Percentiles rank a stretch among this genome's conserved stretches.
Evolutionary conservation across 208 protist genomes (phyloP).

Genomic region (Leptomonas seymouri): DNA sequence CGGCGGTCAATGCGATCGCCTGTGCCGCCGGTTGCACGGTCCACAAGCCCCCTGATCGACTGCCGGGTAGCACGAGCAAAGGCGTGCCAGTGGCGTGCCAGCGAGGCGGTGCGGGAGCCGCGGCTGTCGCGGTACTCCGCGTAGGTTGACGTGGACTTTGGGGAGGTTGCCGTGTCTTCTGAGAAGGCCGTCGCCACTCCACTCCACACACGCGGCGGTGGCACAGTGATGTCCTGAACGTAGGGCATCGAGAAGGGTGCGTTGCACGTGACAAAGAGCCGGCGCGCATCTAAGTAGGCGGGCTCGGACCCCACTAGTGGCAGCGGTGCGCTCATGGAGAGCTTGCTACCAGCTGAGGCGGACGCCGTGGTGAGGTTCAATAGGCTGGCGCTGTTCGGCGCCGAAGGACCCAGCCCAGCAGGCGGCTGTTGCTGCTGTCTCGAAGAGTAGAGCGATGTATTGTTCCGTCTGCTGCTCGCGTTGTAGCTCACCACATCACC

Average conservation of each 20-base stretch:
- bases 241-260: constrained; percentile 81
- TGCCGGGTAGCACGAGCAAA: constrained; percentile 39
- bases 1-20: constrained; percentile 24
- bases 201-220: constrained; percentile 31
- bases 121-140: constrained; percentile 50
- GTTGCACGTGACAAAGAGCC: constrained; percentile 64
- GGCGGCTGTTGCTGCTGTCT: constrained; percentile 13
- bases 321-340: constrained; percentile 8
- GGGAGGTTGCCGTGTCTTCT: constrained; percentile 27
- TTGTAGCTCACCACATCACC: background rate
- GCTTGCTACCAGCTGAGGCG: constrained; percentile 6
- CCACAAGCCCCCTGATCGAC: constrained; percentile 42
- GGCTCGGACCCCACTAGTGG: constrained; percentile 4
- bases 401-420: background rate
- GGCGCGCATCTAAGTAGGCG: constrained; percentile 41
- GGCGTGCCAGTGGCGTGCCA: constrained; percentile 41
- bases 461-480: constrained; percentile 2
- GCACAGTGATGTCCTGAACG: constrained; percentile 59
- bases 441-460: background rate
- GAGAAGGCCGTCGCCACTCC: constrained; percentile 31
- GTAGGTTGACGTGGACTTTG: constrained; percentile 40
- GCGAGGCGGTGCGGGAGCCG: constrained; percentile 30
- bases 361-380: constrained; percentile 4
- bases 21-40: constrained; percentile 25
- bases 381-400: constrained; percentile 24